These are phyloP conservation scores for Ophiostoma triangulosporum DNA, from an alignment of 2,329 filamentous ascomycete genomes.

Conservation along the genomic window DNA sequence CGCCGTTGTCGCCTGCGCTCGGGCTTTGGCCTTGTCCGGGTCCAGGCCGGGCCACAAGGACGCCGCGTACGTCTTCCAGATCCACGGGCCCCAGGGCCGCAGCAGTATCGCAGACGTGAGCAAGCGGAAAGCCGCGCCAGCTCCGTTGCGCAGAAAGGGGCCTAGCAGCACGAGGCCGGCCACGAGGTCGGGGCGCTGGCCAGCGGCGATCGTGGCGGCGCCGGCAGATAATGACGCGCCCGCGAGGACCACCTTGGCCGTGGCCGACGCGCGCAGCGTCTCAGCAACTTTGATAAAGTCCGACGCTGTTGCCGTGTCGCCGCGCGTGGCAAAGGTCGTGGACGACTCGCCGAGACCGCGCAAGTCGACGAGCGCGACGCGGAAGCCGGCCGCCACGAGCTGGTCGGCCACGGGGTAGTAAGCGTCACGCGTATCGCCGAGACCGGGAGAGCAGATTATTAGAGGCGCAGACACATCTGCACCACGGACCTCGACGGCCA, in stretches of 20 bases:
- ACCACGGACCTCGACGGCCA: constrained; percentile 15
- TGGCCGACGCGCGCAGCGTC: background rate
- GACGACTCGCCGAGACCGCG: constrained; percentile 14
- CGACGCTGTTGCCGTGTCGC: constrained; percentile 12
- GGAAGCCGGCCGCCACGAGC: constrained; percentile 14
- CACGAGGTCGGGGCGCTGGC: constrained; percentile 10
- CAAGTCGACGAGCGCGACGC: constrained; percentile 13
- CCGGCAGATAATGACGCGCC: constrained; percentile 13
- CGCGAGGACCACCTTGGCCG: constrained; percentile 8
- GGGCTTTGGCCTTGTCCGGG: constrained; percentile 3
- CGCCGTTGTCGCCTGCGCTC: constrained; percentile 4
- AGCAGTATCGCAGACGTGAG: constrained; percentile 5
- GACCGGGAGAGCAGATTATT: constrained; percentile 13
- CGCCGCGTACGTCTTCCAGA: constrained; percentile 11
- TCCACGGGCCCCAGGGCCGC: constrained; percentile 13
- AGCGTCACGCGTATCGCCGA: constrained; percentile 14
- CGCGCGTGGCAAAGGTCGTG: constrained; percentile 8
- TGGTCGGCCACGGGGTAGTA: constrained; percentile 12
- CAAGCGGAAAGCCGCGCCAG: background rate
- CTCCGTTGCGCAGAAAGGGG: constrained; percentile 11
- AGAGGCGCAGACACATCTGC: constrained; percentile 3
- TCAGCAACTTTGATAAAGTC: constrained; percentile 12
- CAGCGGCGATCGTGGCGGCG: constrained; percentile 12
- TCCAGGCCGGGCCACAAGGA: constrained; percentile 14
- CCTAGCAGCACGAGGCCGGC: constrained; percentile 13